Percentiles rank a stretch among this genome's conserved stretches.
Conservation (phyloP, 768 basidiomycete species). For the Russula brevipes region DNA sequence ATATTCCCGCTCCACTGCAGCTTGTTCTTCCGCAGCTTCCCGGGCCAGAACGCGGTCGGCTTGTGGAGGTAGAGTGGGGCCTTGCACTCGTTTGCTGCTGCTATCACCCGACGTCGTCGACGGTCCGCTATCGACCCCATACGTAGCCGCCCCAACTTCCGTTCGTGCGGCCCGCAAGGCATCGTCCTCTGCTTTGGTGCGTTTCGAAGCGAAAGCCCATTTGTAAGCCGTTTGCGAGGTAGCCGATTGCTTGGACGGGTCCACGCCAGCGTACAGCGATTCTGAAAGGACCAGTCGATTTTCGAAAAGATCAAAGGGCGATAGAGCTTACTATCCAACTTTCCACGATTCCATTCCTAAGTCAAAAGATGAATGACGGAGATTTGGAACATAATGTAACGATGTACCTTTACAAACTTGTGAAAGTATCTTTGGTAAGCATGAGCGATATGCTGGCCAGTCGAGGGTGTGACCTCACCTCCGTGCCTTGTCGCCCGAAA, state of each 20-base stretch:
- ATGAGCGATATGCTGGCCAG: conserved; percentile 32
- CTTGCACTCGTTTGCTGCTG: conserved; percentile 45
- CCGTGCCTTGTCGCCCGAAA: conserved; percentile 76
- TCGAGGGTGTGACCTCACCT: conserved; percentile 42
- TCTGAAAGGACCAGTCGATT: conserved; percentile 32
- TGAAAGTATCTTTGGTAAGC: conserved; percentile 66
- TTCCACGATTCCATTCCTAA: conserved; percentile 79
- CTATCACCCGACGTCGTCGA: conserved; percentile 18
- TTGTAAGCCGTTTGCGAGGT: conserved; percentile 77
- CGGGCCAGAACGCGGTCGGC: conserved; percentile 66
- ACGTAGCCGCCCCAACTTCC: conserved; percentile 48
- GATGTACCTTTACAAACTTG: conserved; percentile 78
- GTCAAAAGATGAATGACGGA: conserved; percentile 7
- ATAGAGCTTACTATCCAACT: conserved; percentile 50
- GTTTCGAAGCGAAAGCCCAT: conserved; percentile 78
- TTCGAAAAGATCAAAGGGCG: not conserved
- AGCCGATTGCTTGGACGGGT: conserved; percentile 48
- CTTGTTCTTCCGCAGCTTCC: conserved; percentile 53
- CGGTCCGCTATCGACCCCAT: conserved; percentile 27
- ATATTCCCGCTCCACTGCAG: conserved; percentile 46
- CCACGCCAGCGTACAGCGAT: conserved; percentile 57
- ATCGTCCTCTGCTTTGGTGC: conserved; percentile 50
- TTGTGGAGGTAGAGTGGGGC: conserved; percentile 64
- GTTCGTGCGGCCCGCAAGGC: conserved; percentile 56
- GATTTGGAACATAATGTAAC: conserved; percentile 5